phyloP scores from a whole-genome alignment of 345 rosid species.

The Pugionium cornutum region DNA sequence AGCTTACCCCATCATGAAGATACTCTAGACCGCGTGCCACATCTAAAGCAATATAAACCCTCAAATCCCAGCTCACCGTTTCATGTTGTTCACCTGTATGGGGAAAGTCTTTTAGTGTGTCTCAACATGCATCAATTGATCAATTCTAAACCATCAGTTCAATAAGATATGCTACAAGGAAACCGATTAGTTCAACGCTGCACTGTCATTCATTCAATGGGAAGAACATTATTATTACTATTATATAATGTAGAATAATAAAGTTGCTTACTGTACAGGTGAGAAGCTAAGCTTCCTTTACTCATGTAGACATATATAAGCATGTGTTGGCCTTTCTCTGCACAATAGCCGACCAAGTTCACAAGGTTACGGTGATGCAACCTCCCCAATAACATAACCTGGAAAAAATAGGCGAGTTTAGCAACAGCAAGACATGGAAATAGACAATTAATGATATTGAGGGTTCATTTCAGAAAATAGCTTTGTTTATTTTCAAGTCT shows the following conservation, averaged over 20 bases:
- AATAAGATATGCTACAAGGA: background rate
- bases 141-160: background rate
- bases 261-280: constrained; percentile 73
- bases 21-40: constrained; percentile 96
- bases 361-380: constrained; percentile 96
- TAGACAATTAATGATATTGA: background rate
- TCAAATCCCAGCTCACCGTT: constrained; percentile 77
- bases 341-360: constrained; percentile 93
- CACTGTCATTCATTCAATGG: background rate
- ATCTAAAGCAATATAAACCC: constrained; percentile 81
- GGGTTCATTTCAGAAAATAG: background rate
- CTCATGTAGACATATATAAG: constrained; percentile 96
- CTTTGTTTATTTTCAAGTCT: background rate
- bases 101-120: constrained; percentile 10
- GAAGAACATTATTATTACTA: background rate
- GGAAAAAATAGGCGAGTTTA: constrained; percentile 24
- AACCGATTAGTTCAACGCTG: background rate
- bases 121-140: background rate
- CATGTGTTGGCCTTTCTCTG: constrained; percentile 94
- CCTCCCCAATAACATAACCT: constrained; percentile 96
- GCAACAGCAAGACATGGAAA: background rate
- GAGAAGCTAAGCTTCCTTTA: constrained; percentile 95
- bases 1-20: constrained; percentile 95
- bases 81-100: constrained; percentile 61
- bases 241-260: background rate